Evolutionary conservation across 2,329 filamentous ascomycete genomes (phyloP), one percentile per base, ranked within the genome.

Genomic region (Sarocladium brachiariae): DNA sequence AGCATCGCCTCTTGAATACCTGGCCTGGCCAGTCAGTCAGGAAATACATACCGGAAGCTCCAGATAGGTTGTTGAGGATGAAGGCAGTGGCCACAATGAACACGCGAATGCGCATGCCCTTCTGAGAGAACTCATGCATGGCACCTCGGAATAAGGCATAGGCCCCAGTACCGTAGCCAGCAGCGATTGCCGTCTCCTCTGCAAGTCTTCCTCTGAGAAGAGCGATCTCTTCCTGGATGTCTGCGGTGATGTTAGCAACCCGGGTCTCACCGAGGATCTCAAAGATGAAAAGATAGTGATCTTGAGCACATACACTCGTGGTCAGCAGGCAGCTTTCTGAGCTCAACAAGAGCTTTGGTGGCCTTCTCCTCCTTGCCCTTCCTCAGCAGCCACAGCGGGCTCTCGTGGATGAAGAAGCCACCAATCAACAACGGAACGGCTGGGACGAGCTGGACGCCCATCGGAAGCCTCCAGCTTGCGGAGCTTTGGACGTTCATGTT

Each of bases 191-290:
- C 1, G 59, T 56, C 47, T 71, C 68, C 18, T 70, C 67, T 0
- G 55, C 55, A 1, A 71, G 60, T 49, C 67, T 58, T 11, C 53
- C 58, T 23, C 62, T 60, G 18, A 78, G 75, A 57, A 74, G 72
- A 3, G 68, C 65, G 35, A 79, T 61, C 45, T 79, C 76, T 47
- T 72, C 70, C 49, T 70, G 69, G 19, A 81, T 65, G 53, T 71
- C 63, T 65, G 14, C 14, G 18, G 14, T 35, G 5, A 7, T 8
- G 33, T 35, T 35, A 35, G 14, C 5, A 35, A n/a, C n/a, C n/a
- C n/a, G n/a, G n/a, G n/a, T 35, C 8, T n/a, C 11, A 9, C 14
- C 33, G 30, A 31, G 14, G 30, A 31, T n/a, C n/a, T n/a, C n/a
- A 31, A 14, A 35, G 18, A n/a, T 35, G 33, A 8, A 7, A 7